Base-by-base conservation (phyloP, 257 asterid genomes). In the Penstemon eatonii region DNA sequence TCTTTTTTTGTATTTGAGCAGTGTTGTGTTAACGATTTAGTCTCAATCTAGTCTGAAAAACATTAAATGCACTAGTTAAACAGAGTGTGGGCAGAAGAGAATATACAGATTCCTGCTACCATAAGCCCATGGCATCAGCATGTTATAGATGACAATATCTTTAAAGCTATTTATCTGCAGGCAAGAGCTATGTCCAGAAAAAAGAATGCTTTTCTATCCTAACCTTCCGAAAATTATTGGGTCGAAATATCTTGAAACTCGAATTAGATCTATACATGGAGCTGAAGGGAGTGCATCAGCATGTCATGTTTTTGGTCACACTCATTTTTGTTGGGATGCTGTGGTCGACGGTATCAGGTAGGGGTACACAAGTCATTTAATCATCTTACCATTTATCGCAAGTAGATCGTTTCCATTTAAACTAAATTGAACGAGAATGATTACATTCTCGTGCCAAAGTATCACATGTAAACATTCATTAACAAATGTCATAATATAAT, bases 151-250 rank as follows among this genome's bases (percentile, higher is more conserved):
- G 60, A 56, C 43, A 56, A 8, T 18, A 19, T 56, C 36, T 36
- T 40, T 58, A 38, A 8, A 38, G 3, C 12, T 1, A 37, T 8
- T 12, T 70, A 25, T 66, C 38, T 75, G 86, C 87, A 91, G 98
- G 88, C 86, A 84, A 75, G 96, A 91, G 78, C 80, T 89, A 11
- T 91, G 98, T 70, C 98, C 96, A 52, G 98, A 91, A 76, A 91
- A 91, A 84, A 85, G 96, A 84, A 91, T 89, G 98, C 95, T 91
- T 50, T 91, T 89, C 83, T 91, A 91, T 74, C 96, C 98, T 19
- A 83, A 87, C 77, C 98, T 91, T 76, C 95, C 97, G 36, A 91
- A 89, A 72, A 75, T 91, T 12, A 81, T 85, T 65, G 97, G 96
- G 38, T 91, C 96, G 1, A 83, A 85, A 45, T 89, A 85, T 82